Base-by-base conservation (phyloP, 495 filamentous ascomycete genomes). In the Parachaetomium inaequale region DNA sequence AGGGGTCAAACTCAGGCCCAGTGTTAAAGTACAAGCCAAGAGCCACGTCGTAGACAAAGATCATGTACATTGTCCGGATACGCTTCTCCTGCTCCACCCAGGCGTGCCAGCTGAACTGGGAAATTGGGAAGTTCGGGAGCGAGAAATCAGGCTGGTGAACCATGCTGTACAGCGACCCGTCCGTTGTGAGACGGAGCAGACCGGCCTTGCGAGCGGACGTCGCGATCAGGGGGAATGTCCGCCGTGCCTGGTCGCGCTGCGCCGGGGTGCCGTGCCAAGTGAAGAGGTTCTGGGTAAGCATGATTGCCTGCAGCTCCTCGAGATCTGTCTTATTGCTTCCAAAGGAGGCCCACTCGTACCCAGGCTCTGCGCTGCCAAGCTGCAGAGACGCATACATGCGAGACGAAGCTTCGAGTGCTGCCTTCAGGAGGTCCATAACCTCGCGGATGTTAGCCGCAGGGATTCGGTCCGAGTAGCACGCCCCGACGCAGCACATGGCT, bases 21-120 rank as follows among this genome's bases (percentile, higher is more conserved):
- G 68, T 74, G 68, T 88, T 88, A 78, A 88, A 89, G 62, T 83
- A 89, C 14, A 88, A 77, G n/a, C 79, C 79, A 51, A 84, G 78
- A 31, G 85, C 81, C 7, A 79, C 74, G 62, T 87, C 85, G 26
- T 78, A 63, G 25, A 87, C 76, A 69, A 81, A 86, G 2, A 87
- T 74, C 58, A 81, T 73, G 71, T 82, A 84, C 76, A 88, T 79
- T n/a, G 82, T 66, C 29, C 87, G 78, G 15, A 81, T 81, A 45
- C 85, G 79, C 66, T 83, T 84, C 70, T 89, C 87, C 61, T 89
- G 87, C 65, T 87, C 84, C 28, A 87, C 73, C 87, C 87, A 89
- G 17, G 75, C 65, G 21, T 55, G 57, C 87, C 87, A 89, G 63
- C 84, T 73, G 62, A 84, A 88, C 34, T 65, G 68, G 5, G 72